A percentile compares a stretch with the other conserved stretches of the same genome.
These are phyloP conservation scores for Nissolia schottii DNA, from an alignment of 306 rosid species.

Conservation along the genomic window DNA sequence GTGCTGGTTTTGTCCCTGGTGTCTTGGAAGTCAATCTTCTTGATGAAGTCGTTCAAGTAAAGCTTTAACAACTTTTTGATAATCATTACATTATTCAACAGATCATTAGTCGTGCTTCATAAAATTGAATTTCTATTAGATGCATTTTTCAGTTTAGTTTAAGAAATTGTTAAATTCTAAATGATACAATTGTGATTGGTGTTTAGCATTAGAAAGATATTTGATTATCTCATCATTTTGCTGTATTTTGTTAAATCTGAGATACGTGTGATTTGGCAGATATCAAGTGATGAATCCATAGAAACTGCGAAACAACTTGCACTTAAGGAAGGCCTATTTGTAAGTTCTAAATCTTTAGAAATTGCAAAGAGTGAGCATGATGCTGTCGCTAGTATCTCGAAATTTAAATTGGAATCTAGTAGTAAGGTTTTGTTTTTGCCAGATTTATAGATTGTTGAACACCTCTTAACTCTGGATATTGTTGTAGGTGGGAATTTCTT, in stretches of 20 bases:
- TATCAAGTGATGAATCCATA: constrained; percentile 67
- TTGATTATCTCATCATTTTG: background rate
- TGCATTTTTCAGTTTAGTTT: background rate
- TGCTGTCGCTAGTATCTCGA: background rate
- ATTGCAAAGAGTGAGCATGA: background rate
- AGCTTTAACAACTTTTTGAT: constrained; percentile 21
- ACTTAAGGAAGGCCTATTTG: constrained; percentile 71
- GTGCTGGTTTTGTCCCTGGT: constrained; percentile 81
- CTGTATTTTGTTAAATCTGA: constrained; percentile 17
- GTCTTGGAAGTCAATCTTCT: constrained; percentile 64
- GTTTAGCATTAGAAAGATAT: background rate
- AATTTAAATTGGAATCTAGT: background rate
- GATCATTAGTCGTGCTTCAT: background rate
- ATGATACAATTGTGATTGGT: background rate
- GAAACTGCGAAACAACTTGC: constrained; percentile 75
- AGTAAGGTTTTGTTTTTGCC: background rate
- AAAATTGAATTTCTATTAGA: background rate
- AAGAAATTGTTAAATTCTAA: background rate
- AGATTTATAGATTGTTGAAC: background rate
- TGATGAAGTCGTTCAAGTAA: constrained; percentile 73
- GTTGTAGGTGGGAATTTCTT: constrained; percentile 69
- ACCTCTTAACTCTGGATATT: constrained; percentile 7
- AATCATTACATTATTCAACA: background rate
- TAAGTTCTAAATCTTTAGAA: constrained; percentile 41
- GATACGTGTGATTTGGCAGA: constrained; percentile 34